These are phyloP conservation scores for Przewalskia tangutica DNA, from an alignment of 257 asterid species.

Conservation along the genomic window DNA sequence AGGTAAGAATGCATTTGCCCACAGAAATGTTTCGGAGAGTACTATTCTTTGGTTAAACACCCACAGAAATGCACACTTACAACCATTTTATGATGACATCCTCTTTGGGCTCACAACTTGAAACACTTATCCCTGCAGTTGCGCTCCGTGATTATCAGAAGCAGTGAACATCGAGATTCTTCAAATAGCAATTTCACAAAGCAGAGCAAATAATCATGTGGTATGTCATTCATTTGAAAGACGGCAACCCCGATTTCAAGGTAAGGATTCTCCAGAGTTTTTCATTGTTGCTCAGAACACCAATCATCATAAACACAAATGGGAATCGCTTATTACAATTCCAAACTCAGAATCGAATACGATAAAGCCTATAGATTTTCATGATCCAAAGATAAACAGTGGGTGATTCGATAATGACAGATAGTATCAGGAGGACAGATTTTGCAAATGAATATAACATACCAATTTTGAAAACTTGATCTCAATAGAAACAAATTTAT, in stretches of 20 bases:
- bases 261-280: conserved; percentile 97
- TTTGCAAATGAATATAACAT: too few species aligned
- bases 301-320: conserved; percentile 15
- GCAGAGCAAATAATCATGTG: conserved; percentile 14
- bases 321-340: conserved; percentile 7
- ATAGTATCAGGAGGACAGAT: too few species aligned
- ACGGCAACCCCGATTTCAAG: conserved; percentile 96
- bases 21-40: too few species aligned
- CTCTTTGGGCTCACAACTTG: background rate
- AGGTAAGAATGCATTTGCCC: too few species aligned
- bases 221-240: conserved; percentile 48
- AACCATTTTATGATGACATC: background rate
- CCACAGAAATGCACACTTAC: too few species aligned
- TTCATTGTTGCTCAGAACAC: conserved; percentile 88
- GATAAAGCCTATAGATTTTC: background rate
- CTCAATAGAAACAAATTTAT: too few species aligned
- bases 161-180: conserved; percentile 6
- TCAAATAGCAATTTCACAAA: conserved; percentile 4
- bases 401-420: too few species aligned
- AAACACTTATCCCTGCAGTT: background rate
- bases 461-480: too few species aligned
- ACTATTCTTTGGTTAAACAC: too few species aligned
- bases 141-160: background rate
- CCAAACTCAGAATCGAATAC: background rate
- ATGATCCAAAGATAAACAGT: background rate